These are phyloP conservation scores for Leccinum ochraceum DNA, from an alignment of 768 basidiomycete genomes.

Conservation along the genomic window DNA sequence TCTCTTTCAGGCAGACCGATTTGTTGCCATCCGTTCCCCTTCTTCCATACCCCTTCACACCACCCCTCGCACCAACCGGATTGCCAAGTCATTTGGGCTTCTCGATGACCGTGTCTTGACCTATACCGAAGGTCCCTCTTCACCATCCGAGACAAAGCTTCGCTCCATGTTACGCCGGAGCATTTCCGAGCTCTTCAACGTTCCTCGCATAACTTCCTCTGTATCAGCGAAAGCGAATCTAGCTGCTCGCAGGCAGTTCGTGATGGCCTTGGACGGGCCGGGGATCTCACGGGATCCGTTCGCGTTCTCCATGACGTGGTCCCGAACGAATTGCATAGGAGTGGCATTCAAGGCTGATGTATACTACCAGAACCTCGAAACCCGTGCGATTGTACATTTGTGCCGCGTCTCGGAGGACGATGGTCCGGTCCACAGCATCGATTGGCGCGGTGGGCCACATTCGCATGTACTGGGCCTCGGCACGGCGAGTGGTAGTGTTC, in stretches of 20 bases:
- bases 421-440: conserved; percentile 47
- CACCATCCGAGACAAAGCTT: conserved; percentile 41
- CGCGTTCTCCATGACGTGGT: conserved; percentile 65
- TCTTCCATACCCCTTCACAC: conserved; percentile 53
- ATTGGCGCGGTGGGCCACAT: conserved; percentile 48
- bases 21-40: conserved; percentile 55
- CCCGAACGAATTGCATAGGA: conserved; percentile 56
- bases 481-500: conserved; percentile 49
- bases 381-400: conserved; percentile 51
- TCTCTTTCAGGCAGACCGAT: conserved; percentile 54
- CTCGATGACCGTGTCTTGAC: conserved; percentile 55
- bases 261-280: conserved; percentile 64
- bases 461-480: conserved; percentile 52
- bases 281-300: conserved; percentile 55
- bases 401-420: conserved; percentile 39
- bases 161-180: conserved; percentile 52
- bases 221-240: conserved; percentile 63
- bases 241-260: conserved; percentile 51
- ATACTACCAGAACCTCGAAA: conserved; percentile 63
- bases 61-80: conserved; percentile 68
- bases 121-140: conserved; percentile 43
- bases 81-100: conserved; percentile 63
- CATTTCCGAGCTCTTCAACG: conserved; percentile 50
- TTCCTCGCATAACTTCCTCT: conserved; percentile 30
- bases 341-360: conserved; percentile 61